Evolutionary conservation across 73 alveolate species (phyloP), one percentile per base, ranked within the genome.

Genomic region (Symbiodinium pilosum): DNA sequence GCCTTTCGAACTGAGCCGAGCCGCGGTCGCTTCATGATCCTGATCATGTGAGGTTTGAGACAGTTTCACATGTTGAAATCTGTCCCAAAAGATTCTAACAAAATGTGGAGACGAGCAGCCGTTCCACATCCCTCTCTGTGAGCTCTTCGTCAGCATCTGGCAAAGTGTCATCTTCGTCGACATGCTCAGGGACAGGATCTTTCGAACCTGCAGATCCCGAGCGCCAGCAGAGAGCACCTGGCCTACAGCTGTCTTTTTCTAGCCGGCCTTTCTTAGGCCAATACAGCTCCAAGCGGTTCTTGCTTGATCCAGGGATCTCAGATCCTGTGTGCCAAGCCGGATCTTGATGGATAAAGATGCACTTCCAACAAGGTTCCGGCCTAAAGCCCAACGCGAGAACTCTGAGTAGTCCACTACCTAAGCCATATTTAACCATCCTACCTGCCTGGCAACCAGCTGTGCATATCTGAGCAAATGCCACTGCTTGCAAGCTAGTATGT

Each of bases 121-220:
- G 59, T 34, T 59, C 87, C 87, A 89, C 38, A 44, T 89, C 95
- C 51, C 47, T 32, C 43, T 89, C 95, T 26, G 95, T 89, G 38
- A 89, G 95, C 47, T 89, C 87, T 68, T 64, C 87, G 39, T 89
- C 95, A 30, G 73, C 73, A 8, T 64, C 95, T 89, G 95, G 95
- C 36, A 89, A 24, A 4, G 95, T 54, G 71, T 89, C 95, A 89
- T 89, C 95, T 3, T 89, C 95, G 71, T 89, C 95, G 2, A 89
- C 95, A 4, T 38, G 41, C 77, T 64, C 75, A 18, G 81, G 39
- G 30, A 28, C 81, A 26, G 42, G 44, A 12, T 26, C 41, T 20
- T 39, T 83, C 41, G 47, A 24, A 26, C 92, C 64, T 83, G 71
- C 21, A 24, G 21, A 24, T 39, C 91, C 8, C 87, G 36, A 32